Percentiles rank a stretch among this genome's conserved stretches.
These are phyloP conservation scores for Beauveria rudraprayagi DNA, from an alignment of 2,329 filamentous ascomycete genomes.

Conservation along the genomic window DNA sequence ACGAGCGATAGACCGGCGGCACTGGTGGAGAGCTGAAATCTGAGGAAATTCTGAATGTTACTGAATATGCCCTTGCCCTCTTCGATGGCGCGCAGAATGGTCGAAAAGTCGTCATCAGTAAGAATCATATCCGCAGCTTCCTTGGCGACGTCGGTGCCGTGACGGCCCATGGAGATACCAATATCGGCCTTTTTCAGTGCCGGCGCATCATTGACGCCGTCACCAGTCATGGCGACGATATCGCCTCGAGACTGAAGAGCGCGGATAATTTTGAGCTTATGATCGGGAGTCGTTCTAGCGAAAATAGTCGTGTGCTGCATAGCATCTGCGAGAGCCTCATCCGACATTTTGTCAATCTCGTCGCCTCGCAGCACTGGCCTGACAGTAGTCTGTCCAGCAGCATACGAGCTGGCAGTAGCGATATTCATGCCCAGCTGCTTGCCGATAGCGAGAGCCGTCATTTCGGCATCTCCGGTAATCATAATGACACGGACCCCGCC, in stretches of 20 bases:
- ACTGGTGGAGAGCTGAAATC: conserved; percentile 95
- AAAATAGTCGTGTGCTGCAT: conserved; percentile 91
- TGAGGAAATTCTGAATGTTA: conserved; percentile 99
- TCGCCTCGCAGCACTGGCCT: conserved; percentile 76
- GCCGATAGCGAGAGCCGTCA: conserved; percentile 88
- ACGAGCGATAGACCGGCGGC: conserved; percentile 88
- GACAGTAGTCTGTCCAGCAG: conserved; percentile 48
- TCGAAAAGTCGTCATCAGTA: conserved; percentile 82
- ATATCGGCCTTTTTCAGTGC: conserved; percentile 96
- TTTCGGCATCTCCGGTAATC: conserved; percentile 96
- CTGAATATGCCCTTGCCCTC: conserved; percentile 99
- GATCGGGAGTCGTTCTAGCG: conserved; percentile 89
- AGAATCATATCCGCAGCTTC: conserved; percentile 92
- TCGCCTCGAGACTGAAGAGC: conserved; percentile 88
- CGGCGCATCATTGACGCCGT: conserved; percentile 95
- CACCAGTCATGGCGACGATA: conserved; percentile 97
- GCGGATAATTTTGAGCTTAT: conserved; percentile 94
- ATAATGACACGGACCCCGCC: conserved; percentile 97
- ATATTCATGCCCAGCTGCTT: conserved; percentile 93
- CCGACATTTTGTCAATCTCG: conserved; percentile 87
- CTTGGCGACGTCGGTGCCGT: conserved; percentile 96
- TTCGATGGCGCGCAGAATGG: conserved; percentile 90
- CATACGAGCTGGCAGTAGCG: conserved; percentile 43
- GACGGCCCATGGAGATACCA: conserved; percentile 90
- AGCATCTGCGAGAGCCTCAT: conserved; percentile 72